A percentile compares a stretch with the other conserved stretches of the same genome.
These are phyloP conservation scores for Cercospora nicotianae DNA, from an alignment of 2,329 filamentous ascomycete species.

Conservation along the genomic window DNA sequence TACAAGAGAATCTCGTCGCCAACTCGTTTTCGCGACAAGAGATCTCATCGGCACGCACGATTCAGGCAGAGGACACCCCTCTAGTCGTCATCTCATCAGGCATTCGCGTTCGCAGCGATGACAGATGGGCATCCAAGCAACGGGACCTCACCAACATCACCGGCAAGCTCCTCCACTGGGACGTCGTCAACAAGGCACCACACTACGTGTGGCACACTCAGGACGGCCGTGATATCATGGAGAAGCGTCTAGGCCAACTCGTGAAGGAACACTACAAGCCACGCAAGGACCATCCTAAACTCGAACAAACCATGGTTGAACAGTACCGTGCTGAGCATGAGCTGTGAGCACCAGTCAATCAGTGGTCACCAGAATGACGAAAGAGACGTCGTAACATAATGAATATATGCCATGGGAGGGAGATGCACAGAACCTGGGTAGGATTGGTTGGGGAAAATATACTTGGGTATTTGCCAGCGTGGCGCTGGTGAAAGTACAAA, in stretches of 20 bases:
- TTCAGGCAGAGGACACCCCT: conserved; percentile 74
- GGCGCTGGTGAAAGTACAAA: background rate
- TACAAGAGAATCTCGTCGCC: conserved; percentile 91
- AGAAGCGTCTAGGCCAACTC: conserved; percentile 73
- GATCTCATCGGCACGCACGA: conserved; percentile 72
- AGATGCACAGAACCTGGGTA: background rate
- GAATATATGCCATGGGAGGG: background rate
- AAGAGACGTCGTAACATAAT: background rate
- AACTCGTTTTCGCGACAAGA: conserved; percentile 82
- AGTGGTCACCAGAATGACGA: background rate
- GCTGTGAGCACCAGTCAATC: background rate
- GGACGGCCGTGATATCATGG: conserved; percentile 72
- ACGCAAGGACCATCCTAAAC: conserved; percentile 1
- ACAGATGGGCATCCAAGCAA: conserved; percentile 80
- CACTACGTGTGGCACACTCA: conserved; percentile 81
- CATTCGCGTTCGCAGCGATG: conserved; percentile 63
- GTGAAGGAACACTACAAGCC: conserved; percentile 47
- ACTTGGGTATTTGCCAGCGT: background rate
- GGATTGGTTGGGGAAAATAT: background rate
- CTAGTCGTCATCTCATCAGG: conserved; percentile 83
- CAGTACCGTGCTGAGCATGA: conserved; percentile 11
- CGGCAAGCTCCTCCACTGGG: conserved; percentile 76
- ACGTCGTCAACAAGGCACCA: conserved; percentile 79
- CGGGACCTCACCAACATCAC: conserved; percentile 80
- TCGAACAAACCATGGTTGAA: conserved; percentile 5